A percentile compares a stretch with the other conserved stretches of the same genome.
phyloP scores from a whole-genome alignment of 208 protist genomes.

The Acanthamoeba lenticulata region DNA sequence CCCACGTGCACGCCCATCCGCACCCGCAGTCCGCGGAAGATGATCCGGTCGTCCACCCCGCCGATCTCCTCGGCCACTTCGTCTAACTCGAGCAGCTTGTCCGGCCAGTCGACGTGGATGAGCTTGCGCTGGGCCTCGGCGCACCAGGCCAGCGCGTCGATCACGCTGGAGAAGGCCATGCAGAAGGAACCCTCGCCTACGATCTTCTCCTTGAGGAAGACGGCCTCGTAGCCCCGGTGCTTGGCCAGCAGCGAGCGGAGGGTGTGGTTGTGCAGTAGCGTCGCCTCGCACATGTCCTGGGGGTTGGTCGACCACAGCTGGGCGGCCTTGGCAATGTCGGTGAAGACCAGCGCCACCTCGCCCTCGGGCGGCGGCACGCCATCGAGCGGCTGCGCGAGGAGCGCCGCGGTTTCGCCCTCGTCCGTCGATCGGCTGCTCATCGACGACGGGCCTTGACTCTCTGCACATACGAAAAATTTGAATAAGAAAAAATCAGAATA shows the following conservation, averaged over 20 bases:
- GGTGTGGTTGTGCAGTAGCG: conserved; percentile 25
- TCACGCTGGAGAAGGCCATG: not conserved
- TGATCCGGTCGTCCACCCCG: not conserved
- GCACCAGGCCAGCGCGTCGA: not conserved
- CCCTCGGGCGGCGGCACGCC: not conserved
- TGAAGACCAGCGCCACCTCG: conserved; percentile 52
- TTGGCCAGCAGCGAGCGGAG: conserved; percentile 2
- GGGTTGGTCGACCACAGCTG: conserved; percentile 21
- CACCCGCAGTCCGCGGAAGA: conserved; percentile 7
- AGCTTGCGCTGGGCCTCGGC: not conserved
- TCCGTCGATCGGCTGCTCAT: not conserved
- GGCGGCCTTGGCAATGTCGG: not conserved
- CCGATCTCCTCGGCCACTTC: conserved; percentile 31
- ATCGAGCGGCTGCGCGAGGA: not conserved
- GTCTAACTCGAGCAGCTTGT: not conserved
- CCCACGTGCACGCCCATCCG: conserved; percentile 50
- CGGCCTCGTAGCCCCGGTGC: conserved; percentile 1
- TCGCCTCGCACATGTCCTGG: conserved; percentile 57
- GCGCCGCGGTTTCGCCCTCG: not conserved
- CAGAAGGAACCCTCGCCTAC: conserved; percentile 56
- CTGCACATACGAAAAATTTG: not conserved
- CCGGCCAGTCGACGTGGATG: conserved; percentile 55
- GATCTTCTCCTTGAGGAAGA: not conserved
- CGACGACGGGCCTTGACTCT: not conserved
- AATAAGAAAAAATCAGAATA: not conserved